Percentiles rank a stretch among this genome's conserved stretches.
Evolutionary conservation across 441 rosid species (phyloP).

Genomic region (Adansonia gregorii): DNA sequence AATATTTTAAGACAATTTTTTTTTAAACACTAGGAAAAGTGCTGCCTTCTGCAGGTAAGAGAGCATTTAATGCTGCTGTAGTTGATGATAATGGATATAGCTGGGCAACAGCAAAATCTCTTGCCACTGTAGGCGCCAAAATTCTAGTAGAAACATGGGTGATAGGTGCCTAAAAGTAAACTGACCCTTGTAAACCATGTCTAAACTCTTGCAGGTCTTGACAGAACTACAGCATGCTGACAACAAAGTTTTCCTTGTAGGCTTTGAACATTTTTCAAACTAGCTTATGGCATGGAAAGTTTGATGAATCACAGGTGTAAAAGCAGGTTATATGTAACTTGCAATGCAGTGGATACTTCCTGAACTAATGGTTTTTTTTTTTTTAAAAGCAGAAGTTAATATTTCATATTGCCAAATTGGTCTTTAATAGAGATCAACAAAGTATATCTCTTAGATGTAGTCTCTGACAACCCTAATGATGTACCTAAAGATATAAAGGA

Average conservation of each 20-base stretch:
- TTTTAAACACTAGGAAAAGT: too few relatives aligned
- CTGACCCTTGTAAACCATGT: neutral
- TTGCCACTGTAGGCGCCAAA: constrained; percentile 98
- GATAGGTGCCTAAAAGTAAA: constrained; percentile 60
- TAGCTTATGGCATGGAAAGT: constrained; percentile 79
- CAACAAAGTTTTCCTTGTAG: constrained; percentile 39
- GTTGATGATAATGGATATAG: constrained; percentile 99
- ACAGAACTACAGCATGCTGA: constrained; percentile 15
- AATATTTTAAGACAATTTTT: neutral
- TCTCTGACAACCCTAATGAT: constrained; percentile 77
- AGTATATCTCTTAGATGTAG: constrained; percentile 92
- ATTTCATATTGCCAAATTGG: constrained; percentile 64
- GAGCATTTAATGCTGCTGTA: constrained; percentile 93
- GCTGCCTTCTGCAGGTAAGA: constrained; percentile 57
- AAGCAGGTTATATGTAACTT: constrained; percentile 33
- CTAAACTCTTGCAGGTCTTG: neutral
- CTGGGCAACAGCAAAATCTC: constrained; percentile 98
- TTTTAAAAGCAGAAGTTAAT: constrained; percentile 23
- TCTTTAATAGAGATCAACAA: constrained; percentile 87
- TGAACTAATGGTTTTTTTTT: constrained; percentile 4
- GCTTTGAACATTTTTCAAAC: constrained; percentile 83
- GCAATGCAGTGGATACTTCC: neutral
- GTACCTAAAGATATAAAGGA: constrained; percentile 89
- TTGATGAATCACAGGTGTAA: constrained; percentile 78
- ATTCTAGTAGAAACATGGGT: constrained; percentile 97